Evolutionary conservation across 1,284 basidiomycete species (phyloP).

Genomic region (Ceratobasidium sp.): DNA sequence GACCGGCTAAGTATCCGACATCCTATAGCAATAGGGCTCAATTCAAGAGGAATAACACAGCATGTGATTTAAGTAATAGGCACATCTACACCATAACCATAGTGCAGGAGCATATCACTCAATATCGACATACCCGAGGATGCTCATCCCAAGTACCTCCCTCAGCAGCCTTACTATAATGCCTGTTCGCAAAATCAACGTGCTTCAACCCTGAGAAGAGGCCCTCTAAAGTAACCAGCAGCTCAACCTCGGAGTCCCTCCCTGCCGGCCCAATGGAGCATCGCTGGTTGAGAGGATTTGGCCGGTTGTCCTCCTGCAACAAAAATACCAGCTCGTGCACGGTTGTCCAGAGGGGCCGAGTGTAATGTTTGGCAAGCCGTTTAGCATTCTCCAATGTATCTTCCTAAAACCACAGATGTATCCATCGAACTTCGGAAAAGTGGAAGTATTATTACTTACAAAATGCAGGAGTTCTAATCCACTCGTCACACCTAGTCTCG

Average conservation of each 20-base stretch:
- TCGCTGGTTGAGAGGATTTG: not conserved
- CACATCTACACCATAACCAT: no score
- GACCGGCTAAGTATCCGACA: no score
- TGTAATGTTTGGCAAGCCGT: not conserved
- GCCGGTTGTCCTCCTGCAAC: not conserved
- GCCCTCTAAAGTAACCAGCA: not conserved
- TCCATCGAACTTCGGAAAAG: no score
- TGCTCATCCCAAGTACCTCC: not conserved
- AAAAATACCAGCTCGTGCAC: slow-evolving; percentile 17
- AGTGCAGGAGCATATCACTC: no score
- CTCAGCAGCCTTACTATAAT: not conserved
- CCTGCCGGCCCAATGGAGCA: not conserved
- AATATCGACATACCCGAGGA: not conserved
- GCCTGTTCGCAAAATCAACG: not conserved
- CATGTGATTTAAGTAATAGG: no score
- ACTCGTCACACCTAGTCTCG: not conserved
- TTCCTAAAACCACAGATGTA: no score
- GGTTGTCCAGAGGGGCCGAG: not conserved
- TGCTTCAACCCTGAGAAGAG: not conserved
- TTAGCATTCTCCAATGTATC: not conserved
- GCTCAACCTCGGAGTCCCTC: not conserved
- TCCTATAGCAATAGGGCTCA: no score
- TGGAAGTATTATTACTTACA: slow-evolving; percentile 21
- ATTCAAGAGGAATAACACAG: no score
- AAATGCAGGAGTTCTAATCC: not conserved